Conservation (phyloP, 2,329 filamentous ascomycete species). For the Triangularia verruculosa region DNA sequence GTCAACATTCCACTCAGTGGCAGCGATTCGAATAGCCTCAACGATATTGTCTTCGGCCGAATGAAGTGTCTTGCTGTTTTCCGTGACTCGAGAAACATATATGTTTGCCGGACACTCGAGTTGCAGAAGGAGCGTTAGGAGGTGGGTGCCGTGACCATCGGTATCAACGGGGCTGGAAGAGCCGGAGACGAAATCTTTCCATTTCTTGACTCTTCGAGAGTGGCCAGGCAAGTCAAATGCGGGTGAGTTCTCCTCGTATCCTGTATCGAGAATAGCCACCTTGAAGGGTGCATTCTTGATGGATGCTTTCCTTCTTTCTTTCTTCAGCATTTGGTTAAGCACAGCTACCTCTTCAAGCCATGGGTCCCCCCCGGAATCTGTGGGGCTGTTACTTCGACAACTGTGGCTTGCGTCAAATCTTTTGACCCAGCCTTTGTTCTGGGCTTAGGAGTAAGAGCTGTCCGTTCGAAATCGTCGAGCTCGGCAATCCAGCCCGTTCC, state of each 20-base stretch:
- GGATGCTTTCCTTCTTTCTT: neutral
- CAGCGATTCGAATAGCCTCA: slow-evolving; percentile 8
- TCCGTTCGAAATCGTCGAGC: slow-evolving; percentile 5
- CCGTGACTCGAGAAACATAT: slow-evolving; percentile 5
- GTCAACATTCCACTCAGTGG: slow-evolving; percentile 7
- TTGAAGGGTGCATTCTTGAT: neutral
- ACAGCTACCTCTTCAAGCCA: neutral
- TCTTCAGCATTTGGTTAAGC: neutral
- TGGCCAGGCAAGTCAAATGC: slow-evolving; percentile 1
- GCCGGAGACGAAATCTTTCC: slow-evolving; percentile 4
- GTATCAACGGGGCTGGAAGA: slow-evolving; percentile 6
- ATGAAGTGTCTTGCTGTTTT: slow-evolving; percentile 2
- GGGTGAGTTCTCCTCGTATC: neutral
- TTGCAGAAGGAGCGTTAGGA: neutral
- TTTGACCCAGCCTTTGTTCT: neutral
- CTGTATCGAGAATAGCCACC: slow-evolving; percentile 8
- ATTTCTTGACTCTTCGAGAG: neutral
- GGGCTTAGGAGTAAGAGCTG: slow-evolving; percentile 3
- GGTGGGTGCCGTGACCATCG: slow-evolving; percentile 10
- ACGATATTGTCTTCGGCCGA: neutral
- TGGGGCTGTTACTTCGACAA: neutral
- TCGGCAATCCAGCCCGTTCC: slow-evolving; percentile 5
- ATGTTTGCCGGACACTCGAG: slow-evolving; percentile 1
- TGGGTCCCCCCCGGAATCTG: neutral
- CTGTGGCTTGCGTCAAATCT: no score